Evolutionary conservation across 495 filamentous ascomycete genomes (phyloP).

Genomic region (Cercophora scortea): DNA sequence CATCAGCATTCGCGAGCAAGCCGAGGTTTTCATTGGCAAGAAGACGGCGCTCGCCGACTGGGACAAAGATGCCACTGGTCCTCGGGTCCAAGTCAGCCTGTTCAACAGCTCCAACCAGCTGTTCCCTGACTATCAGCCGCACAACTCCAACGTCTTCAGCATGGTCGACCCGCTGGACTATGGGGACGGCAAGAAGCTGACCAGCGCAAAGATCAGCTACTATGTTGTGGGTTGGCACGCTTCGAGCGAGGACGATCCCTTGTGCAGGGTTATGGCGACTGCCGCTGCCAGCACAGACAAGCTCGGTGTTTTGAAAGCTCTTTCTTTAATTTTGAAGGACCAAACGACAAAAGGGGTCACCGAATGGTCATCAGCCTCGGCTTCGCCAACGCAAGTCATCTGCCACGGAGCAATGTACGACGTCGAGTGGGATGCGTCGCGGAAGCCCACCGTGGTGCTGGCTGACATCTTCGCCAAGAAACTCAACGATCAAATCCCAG

Average conservation of each 20-base stretch:
- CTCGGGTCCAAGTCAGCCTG: conserved; percentile 20
- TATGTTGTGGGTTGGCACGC: conserved; percentile 47
- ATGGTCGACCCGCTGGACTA: conserved; percentile 41
- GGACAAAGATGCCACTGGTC: conserved; percentile 8
- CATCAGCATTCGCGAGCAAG: conserved; percentile 5
- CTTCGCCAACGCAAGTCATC: conserved; percentile 3
- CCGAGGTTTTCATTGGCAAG: conserved; percentile 45
- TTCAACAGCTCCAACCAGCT: conserved; percentile 36
- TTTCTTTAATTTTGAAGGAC: background rate
- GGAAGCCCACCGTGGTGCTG: conserved; percentile 4
- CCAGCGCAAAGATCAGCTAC: conserved; percentile 32
- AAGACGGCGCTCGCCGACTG: conserved; percentile 15
- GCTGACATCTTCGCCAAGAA: conserved; percentile 12
- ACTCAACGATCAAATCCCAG: background rate
- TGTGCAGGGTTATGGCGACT: background rate
- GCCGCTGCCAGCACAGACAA: background rate
- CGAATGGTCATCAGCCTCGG: background rate
- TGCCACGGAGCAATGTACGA: conserved; percentile 42
- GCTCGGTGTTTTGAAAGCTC: background rate
- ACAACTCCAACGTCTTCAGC: conserved; percentile 44
- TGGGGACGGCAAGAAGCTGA: conserved; percentile 12
- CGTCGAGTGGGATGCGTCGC: conserved; percentile 24
- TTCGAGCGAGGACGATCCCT: conserved; percentile 14
- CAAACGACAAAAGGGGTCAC: background rate
- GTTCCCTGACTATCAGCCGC: conserved; percentile 43